Percentiles rank a stretch among this genome's conserved stretches.
phyloP scores from a whole-genome alignment of 176 grass and related monocot species.

The Puccinellia tenuiflora region DNA sequence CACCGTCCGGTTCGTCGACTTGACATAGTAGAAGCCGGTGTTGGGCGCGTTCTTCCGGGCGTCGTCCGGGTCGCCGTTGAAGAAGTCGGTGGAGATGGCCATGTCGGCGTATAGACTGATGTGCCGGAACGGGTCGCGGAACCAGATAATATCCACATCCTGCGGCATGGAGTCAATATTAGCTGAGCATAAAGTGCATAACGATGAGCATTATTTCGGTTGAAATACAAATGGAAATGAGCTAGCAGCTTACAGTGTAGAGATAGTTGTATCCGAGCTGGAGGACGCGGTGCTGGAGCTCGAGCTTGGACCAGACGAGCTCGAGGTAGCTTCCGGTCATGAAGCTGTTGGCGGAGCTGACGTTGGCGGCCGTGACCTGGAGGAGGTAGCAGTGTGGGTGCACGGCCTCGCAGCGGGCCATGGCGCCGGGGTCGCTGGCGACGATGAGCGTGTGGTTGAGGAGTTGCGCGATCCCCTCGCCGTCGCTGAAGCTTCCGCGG shows the following conservation, averaged over 20 bases:
- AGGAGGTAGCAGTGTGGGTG: constrained; percentile 56
- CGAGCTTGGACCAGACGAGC: constrained; percentile 56
- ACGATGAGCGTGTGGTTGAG: too few relatives aligned
- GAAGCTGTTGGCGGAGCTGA: constrained; percentile 29
- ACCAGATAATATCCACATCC: constrained; percentile 51
- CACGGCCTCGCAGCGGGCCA: constrained; percentile 36
- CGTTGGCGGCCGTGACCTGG: background rate
- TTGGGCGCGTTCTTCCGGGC: constrained; percentile 24
- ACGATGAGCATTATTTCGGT: background rate
- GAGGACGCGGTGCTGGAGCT: constrained; percentile 43
- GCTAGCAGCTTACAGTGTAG: constrained; percentile 34
- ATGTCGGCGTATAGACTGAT: constrained; percentile 28
- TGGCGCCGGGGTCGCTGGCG: constrained; percentile 42
- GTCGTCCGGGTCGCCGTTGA: constrained; percentile 13
- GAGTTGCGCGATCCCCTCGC: constrained; percentile 37
- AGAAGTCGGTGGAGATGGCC: constrained; percentile 35
- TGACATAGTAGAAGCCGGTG: constrained; percentile 45
- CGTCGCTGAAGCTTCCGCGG: constrained; percentile 47
- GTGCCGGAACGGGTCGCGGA: constrained; percentile 54
- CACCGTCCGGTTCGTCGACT: constrained; percentile 28
- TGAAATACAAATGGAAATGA: background rate
- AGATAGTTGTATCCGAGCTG: constrained; percentile 71
- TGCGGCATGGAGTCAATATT: background rate
- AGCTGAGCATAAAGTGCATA: background rate
- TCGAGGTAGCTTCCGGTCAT: constrained; percentile 51